Conservation (phyloP, 106 monocot species). For the Xerophyta viscosa region DNA sequence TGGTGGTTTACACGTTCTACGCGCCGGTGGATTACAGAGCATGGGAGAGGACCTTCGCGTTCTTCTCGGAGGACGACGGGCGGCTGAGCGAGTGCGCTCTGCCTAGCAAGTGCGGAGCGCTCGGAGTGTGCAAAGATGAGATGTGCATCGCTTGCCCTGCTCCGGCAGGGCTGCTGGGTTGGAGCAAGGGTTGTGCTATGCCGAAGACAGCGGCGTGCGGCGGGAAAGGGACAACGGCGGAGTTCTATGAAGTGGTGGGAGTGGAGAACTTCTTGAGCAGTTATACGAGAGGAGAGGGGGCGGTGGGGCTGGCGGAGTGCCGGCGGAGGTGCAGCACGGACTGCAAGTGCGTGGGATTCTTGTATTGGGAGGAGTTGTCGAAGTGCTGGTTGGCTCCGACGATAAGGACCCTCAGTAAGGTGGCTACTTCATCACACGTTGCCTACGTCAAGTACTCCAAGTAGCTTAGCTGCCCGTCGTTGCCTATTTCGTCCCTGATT, state of each 20-base stretch:
- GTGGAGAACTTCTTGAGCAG: slow-evolving; percentile 44
- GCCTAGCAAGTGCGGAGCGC: slow-evolving; percentile 33
- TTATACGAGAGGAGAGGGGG: slow-evolving; percentile 20
- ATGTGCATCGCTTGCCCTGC: slow-evolving; percentile 67
- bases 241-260: slow-evolving; percentile 39
- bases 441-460: slow-evolving; percentile 40
- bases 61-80: slow-evolving; percentile 25
- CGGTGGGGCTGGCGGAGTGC: slow-evolving; percentile 38
- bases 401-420: slow-evolving; percentile 33
- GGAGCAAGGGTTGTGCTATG: slow-evolving; percentile 26
- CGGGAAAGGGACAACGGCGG: neutral
- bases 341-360: slow-evolving; percentile 42
- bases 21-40: slow-evolving; percentile 44
- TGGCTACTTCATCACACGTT: slow-evolving; percentile 24
- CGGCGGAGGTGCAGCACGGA: slow-evolving; percentile 28
- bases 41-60: slow-evolving; percentile 33
- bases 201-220: slow-evolving; percentile 1
- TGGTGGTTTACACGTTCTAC: slow-evolving; percentile 41
- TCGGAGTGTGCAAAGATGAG: slow-evolving; percentile 42
- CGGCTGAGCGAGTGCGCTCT: slow-evolving; percentile 21
- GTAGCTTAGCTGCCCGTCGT: neutral
- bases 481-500: too few species aligned
- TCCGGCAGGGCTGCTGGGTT: slow-evolving; percentile 26
- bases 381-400: slow-evolving; percentile 46
- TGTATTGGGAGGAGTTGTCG: slow-evolving; percentile 34